Evolutionary conservation across 2,329 filamentous ascomycete species (phyloP), one percentile per base, ranked within the genome.

Genomic region (Penicillium occitanis): DNA sequence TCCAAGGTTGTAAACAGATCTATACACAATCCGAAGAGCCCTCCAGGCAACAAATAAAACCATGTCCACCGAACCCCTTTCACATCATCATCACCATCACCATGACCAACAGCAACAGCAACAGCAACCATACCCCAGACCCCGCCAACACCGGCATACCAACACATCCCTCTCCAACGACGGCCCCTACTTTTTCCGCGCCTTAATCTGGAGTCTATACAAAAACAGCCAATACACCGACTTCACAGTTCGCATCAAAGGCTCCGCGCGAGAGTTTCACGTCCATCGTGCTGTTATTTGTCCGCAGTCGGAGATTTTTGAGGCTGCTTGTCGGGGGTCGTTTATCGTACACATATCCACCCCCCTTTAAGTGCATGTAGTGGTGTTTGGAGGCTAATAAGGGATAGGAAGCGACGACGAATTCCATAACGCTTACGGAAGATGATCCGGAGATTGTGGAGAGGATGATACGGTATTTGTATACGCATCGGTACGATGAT

Each of bases 271-370:
- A 1, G 68, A 69, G 25, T 69, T 69, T 25, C 42, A 53, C 42
- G 67, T 69, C 33, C 68, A 69, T 44, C 65, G 65, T 11, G 67
- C 67, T 5, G 61, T 69, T 17, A 64, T 69, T 37, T 69, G 68
- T 63, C 58, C 67, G 14, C 67, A 69, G 46, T 69, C 67, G 1
- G 55, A 53, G 5, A 66, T 69, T 14, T 66, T 69, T 22, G 67
- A 69, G 37, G 63, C 63, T 50, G 68, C 68, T 37, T 67, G 67
- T 64, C 66, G 63, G n/a, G 67, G 68, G 11, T 42, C 42, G 19
- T 69, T 69, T 55, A 62, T 60, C 17, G 19, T 19, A 19, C 19
- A 19, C 19, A 19, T 19, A 19, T 19, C 19, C 19, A 19, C 19
- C 19, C 19, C 19, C 19, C 19, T 19, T 19, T 19, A 19, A 19